Conservation (phyloP, 2,329 filamentous ascomycete species). For the Verticillium zaregamsianum region DNA sequence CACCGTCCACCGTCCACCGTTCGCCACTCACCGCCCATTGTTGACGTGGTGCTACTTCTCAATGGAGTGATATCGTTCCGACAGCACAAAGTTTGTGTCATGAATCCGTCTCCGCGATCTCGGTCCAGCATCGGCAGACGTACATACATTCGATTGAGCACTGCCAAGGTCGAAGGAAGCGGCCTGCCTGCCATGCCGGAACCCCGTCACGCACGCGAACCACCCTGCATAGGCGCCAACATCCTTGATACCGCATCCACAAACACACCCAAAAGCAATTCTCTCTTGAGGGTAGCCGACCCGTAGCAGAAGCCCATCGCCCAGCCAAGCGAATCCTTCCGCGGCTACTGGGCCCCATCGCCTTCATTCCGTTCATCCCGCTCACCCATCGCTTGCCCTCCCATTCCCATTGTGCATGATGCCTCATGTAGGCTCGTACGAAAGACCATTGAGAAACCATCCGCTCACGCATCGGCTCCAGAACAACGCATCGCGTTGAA, state of each 20-base stretch:
- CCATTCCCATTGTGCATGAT: not conserved
- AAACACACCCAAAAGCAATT: not conserved
- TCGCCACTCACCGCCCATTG: not conserved
- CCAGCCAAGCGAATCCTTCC: not conserved
- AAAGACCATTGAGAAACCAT: not conserved
- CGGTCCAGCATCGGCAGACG: not conserved
- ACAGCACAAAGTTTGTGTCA: not conserved
- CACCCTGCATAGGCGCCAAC: constrained; percentile 13
- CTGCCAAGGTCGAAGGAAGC: not conserved
- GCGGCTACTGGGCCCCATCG: not conserved
- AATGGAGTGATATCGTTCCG: not conserved
- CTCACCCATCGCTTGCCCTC: not conserved
- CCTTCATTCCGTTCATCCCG: not conserved
- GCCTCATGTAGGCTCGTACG: not conserved
- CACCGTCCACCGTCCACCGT: not conserved
- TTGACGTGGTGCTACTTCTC: not conserved
- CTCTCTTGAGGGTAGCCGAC: not conserved
- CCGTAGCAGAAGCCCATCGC: not conserved
- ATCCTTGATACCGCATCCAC: not conserved
- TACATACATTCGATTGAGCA: not conserved
- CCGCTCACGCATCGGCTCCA: not conserved
- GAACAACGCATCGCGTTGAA: not conserved
- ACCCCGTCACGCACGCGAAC: constrained; percentile 11
- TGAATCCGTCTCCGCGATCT: not conserved
- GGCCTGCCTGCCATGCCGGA: constrained; percentile 9